These are phyloP conservation scores for Balakata baccata DNA, from an alignment of 345 rosid genomes.

Conservation along the genomic window DNA sequence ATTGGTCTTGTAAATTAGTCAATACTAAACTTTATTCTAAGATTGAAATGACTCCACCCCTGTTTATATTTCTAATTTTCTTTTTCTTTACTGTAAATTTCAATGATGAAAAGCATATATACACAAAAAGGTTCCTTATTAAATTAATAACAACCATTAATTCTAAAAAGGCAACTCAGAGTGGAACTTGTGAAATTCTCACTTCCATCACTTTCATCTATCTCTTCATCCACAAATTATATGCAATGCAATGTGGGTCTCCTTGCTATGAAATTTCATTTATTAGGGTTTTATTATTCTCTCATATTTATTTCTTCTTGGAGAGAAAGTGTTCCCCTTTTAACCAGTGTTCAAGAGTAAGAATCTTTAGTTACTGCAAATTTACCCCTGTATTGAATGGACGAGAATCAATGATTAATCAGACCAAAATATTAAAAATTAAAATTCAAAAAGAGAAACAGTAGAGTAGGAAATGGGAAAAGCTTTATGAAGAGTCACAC, in stretches of 20 bases:
- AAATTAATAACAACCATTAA: no score
- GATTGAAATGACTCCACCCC: slow-evolving; percentile 3
- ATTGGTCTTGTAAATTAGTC: background rate
- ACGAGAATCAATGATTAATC: background rate
- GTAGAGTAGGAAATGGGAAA: background rate
- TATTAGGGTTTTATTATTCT: background rate
- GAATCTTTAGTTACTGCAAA: background rate
- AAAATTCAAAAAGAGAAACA: background rate
- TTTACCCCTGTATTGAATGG: background rate
- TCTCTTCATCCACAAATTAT: no score
- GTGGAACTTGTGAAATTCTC: no score
- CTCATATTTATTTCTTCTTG: background rate
- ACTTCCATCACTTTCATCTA: no score
- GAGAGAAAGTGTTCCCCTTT: background rate
- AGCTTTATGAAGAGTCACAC: background rate
- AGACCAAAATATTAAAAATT: background rate
- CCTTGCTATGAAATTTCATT: background rate
- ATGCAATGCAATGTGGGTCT: background rate
- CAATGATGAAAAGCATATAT: background rate
- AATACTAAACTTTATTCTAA: background rate
- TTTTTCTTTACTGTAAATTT: background rate
- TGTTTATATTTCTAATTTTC: background rate
- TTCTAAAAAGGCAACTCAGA: no score
- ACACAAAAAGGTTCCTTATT: background rate
- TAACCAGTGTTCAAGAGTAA: background rate